Evolutionary conservation across 176 grass and related monocot genomes (phyloP), one percentile per base, ranked within the genome.

Genomic region (Aegilops bicornis): DNA sequence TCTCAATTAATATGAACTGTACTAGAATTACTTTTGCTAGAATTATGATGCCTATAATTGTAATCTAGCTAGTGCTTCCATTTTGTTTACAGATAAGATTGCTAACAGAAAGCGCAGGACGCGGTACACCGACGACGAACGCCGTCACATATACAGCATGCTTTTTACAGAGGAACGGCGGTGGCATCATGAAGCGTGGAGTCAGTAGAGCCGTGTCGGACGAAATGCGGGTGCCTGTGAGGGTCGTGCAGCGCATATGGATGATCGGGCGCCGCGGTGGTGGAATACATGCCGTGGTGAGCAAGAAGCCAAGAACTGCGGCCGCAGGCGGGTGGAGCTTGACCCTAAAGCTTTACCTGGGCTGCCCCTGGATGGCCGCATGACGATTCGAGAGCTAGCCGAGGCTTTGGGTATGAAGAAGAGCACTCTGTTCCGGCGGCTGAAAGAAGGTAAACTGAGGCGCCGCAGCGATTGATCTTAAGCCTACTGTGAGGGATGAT

Each of bases 361-460:
- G 23, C 4, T 74, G 40, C 23, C 71, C 3, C 8, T 47, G 40
- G 40, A 74, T 74, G 15, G 40, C 4, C 40, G 40, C 3, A 47
- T 74, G 71, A 16, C 71, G 6, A 74, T 74, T 27, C 23, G 25
- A 47, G 71, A 74, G 71, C 71, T 74, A 74, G 71, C 71, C n/a
- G 6, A 27, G 11, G 71, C 71, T 17, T 14, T 74, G 71, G 22
- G 6, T 4, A 73, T 27, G 71, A 73, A 45, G 6, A 73, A 47
- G 71, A 47, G n/a, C n/a, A 73, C 71, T 3, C 39, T 73, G 1
- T 73, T 73, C 13, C n/a, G 13, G 42, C 39, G 71, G 13, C 71
- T 73, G n/a, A 73, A 73, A 16, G 71, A 73, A 73, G 71, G 71
- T 27, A 73, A 14, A 0, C 71, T 73, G 71, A 73, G 71, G 71